Conservation (phyloP, 768 basidiomycete genomes). For the Boletellus ananiceps region DNA sequence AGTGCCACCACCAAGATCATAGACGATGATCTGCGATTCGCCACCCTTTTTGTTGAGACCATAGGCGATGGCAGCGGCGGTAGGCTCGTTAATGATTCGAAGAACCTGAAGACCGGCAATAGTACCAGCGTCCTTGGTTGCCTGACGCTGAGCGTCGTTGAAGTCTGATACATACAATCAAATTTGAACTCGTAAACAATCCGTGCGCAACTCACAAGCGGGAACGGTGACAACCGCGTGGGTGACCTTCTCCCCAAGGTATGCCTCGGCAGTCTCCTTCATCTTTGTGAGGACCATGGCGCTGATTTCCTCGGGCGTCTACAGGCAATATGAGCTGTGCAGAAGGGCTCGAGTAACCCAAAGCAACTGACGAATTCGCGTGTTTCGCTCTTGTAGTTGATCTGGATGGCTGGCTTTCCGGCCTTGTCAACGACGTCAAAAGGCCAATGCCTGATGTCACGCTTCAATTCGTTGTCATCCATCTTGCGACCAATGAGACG, state of each 20-base stretch:
- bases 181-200: neutral
- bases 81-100: constrained; percentile 97
- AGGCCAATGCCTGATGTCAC: constrained; percentile 89
- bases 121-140: constrained; percentile 95
- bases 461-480: constrained; percentile 74
- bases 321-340: neutral
- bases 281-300: constrained; percentile 96
- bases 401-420: constrained; percentile 76
- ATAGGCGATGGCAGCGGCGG: constrained; percentile 96
- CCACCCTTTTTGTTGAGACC: constrained; percentile 95
- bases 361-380: constrained; percentile 73
- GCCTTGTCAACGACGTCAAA: constrained; percentile 76
- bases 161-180: constrained; percentile 63
- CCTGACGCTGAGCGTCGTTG: constrained; percentile 99
- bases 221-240: constrained; percentile 98
- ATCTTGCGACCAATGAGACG: constrained; percentile 88
- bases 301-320: constrained; percentile 92
- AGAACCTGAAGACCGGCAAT: constrained; percentile 94
- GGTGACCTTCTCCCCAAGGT: constrained; percentile 92
- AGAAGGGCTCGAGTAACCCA: neutral
- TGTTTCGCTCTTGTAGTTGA: constrained; percentile 72
- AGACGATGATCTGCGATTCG: constrained; percentile 94
- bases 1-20: constrained; percentile 97
- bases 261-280: constrained; percentile 99
- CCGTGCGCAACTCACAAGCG: constrained; percentile 56